phyloP scores from a whole-genome alignment of 768 basidiomycete species.

The Rhizopogon vinicolor region DNA sequence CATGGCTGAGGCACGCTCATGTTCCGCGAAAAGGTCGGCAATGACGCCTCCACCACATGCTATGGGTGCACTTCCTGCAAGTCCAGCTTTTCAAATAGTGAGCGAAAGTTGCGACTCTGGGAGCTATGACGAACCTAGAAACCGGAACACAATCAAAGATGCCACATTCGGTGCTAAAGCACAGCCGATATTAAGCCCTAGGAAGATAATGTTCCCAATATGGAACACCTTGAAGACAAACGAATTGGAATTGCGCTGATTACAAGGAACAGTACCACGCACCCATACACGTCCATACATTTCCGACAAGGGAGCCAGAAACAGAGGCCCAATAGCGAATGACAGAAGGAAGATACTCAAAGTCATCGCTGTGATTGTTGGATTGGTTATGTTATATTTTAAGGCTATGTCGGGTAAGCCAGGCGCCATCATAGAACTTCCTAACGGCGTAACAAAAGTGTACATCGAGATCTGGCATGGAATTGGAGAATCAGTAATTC shows the following conservation, averaged over 20 bases:
- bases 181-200: slow-evolving; percentile 64
- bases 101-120: background rate
- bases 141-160: slow-evolving; percentile 59
- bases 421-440: slow-evolving; percentile 69
- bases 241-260: background rate
- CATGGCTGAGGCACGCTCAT: slow-evolving; percentile 64
- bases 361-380: slow-evolving; percentile 50
- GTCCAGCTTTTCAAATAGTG: slow-evolving; percentile 42
- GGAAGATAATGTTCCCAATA: slow-evolving; percentile 56
- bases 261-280: slow-evolving; percentile 6
- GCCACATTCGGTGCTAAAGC: slow-evolving; percentile 57
- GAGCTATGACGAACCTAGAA: slow-evolving; percentile 46
- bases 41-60: slow-evolving; percentile 61
- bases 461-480: slow-evolving; percentile 51
- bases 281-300: slow-evolving; percentile 73
- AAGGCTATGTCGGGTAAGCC: slow-evolving; percentile 52
- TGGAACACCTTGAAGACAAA: slow-evolving; percentile 48
- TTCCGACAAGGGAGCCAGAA: slow-evolving; percentile 69
- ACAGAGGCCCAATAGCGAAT: slow-evolving; percentile 60
- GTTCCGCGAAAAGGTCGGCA: slow-evolving; percentile 61
- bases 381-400: slow-evolving; percentile 46
- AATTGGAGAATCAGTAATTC: background rate
- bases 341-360: slow-evolving; percentile 64
- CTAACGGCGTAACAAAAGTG: slow-evolving; percentile 47
- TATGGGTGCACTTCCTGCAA: slow-evolving; percentile 60